Evolutionary conservation across 2,329 filamentous ascomycete species (phyloP), one percentile per base, ranked within the genome.

Genomic region (Cordyceps fumosorosea): DNA sequence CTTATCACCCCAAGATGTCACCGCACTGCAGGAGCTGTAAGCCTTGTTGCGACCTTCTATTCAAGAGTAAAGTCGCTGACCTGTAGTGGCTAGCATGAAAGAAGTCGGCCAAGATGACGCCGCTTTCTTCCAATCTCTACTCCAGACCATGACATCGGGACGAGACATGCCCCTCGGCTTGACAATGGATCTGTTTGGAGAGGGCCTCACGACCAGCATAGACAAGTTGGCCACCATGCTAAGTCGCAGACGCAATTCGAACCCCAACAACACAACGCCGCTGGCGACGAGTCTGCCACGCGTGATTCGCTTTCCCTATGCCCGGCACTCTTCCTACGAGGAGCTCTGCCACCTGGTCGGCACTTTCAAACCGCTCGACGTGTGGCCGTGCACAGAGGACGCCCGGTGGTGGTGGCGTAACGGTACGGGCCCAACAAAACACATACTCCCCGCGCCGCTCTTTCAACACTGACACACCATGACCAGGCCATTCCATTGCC

Each of bases 301-400:
- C 14, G 69, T 69, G 0, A 83, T 87, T 3, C 76, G 71, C 0
- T 97, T 96, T 66, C 90, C 93, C 0, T 97, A 93, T 70, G 93
- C 93, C 0, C 84, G 93, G 1, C 93, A 98, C 73, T 96, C 93
- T 0, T 96, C 91, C 0, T 93, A 95, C 64, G 77, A 80, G 0
- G 93, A 97, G 71, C 81, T 96, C 3, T 89, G 90, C 65, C 75
- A 85, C 59, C 76, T 97, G 0, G 79, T 96, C 1, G 71, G 78
- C 3, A 78, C 80, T 0, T 89, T 97, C 67, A 82, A 77, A 32
- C 92, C 92, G 0, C 84, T 76, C 52, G 91, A 97, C 67, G 78
- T 97, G 2, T 89, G 89, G 78, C 91, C 93, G 0, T 96, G 92
- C 69, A 96, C 91, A 0, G 84, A 89, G 1, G 81, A 91, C 64